Percentiles rank a stretch among this genome's conserved stretches.
These are phyloP conservation scores for Cryoendolithus antarcticus DNA, from an alignment of 2,329 filamentous ascomycete genomes.

Conservation along the genomic window DNA sequence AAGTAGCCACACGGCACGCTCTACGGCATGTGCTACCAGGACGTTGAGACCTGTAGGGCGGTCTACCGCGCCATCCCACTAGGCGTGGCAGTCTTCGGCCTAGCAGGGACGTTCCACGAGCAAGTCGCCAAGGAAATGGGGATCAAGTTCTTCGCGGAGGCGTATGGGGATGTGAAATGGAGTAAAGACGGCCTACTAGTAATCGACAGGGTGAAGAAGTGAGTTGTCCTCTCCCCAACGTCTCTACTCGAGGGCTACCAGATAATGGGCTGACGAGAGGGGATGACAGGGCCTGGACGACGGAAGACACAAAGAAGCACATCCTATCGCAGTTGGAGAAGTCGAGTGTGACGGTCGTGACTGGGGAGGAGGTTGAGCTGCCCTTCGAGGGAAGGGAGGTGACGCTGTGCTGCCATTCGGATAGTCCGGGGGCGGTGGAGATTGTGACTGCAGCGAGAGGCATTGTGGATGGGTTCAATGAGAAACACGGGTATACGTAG, in stretches of 20 bases:
- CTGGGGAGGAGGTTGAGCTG: constrained; percentile 29
- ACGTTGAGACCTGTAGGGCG: constrained; percentile 39
- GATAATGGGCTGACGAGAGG: neutral
- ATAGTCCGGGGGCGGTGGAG: constrained; percentile 31
- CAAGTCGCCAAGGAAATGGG: constrained; percentile 41
- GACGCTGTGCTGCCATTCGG: constrained; percentile 33
- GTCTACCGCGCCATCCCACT: constrained; percentile 42
- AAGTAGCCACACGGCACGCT: constrained; percentile 49
- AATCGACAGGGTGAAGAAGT: constrained; percentile 48
- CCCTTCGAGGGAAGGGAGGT: constrained; percentile 31
- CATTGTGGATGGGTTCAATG: constrained; percentile 32
- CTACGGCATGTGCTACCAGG: constrained; percentile 43
- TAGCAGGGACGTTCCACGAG: constrained; percentile 44
- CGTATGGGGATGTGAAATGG: constrained; percentile 44
- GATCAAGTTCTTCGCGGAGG: constrained; percentile 41
- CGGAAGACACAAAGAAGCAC: constrained; percentile 30
- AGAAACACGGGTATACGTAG: constrained; percentile 12
- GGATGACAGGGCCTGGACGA: constrained; percentile 26
- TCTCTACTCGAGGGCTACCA: neutral
- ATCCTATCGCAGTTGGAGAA: constrained; percentile 29
- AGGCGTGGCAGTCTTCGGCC: constrained; percentile 40
- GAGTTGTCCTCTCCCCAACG: constrained; percentile 1
- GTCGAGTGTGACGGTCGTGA: constrained; percentile 28
- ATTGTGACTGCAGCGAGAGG: constrained; percentile 31
- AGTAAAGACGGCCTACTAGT: constrained; percentile 37